Base-by-base conservation (phyloP, 305 asterid species). In the Rubia peregrina region DNA sequence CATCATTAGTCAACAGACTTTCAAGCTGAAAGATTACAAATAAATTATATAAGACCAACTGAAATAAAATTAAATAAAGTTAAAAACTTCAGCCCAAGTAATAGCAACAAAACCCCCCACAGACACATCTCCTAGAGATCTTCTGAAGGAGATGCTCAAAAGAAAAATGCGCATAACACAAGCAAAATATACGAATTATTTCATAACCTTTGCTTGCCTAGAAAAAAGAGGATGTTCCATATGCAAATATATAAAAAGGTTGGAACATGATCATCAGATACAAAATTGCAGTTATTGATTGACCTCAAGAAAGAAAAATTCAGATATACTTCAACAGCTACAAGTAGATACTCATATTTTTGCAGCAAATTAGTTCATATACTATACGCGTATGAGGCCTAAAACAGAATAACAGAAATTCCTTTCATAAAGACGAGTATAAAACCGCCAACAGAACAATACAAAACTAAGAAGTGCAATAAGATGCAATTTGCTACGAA, bases 11-110 rank as follows among this genome's bases (percentile, higher is more conserved):
- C 79, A 92, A 68, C 68, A 92, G 82, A 79, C 71, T 86, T 79
- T 90, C 97, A 44, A 95, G 93, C 99, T 92, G 97, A 76, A 80
- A 80, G 42, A 56, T 61, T 73, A 76, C 49, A 7, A 60, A 70
- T 38, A 38, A 76, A 76, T 71, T 24, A 59, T 17, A 65, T 74
- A 65, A 79, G 70, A 74, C 40, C 56, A 40, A 33, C 10, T 26
- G 42, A 22, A 43, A 38, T 19, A 21, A n/a, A 36, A 12, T 9
- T 3, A 68, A 7, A 0, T 7, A 38, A 19, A n/a, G 16, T 68
- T 36, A 40, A 69, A 48, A 6, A 36, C 19, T 36, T 21, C 22
- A 30, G 40, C 19, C 16, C 7, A 26, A 11, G 16, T 2, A 67
- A 67, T 19, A 21, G 41, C 59, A 14, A 22, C 38, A 2, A 33